Percentiles rank a stretch among this genome's conserved stretches.
Conservation (phyloP, 306 rosid species). For the Elaeagnus macrophylla region DNA sequence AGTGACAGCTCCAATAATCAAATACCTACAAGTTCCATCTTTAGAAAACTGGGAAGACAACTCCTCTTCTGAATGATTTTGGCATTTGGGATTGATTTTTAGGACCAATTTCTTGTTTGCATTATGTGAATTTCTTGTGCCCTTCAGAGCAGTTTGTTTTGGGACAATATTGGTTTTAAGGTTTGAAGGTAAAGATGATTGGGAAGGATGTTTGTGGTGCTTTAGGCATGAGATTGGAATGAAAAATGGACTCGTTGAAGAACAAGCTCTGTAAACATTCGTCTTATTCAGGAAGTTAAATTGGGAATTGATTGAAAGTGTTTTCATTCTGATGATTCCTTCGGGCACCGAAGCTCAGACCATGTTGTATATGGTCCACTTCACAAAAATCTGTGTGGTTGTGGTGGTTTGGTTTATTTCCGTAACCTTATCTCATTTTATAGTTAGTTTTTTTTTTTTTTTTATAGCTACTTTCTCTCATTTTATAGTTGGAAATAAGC, state of each 20-base stretch:
- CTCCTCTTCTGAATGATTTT: background rate
- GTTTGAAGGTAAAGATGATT: slow-evolving; percentile 15
- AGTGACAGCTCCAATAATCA: slow-evolving; percentile 58
- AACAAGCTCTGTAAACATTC: slow-evolving; percentile 15
- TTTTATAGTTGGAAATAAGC: background rate
- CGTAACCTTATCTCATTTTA: slow-evolving; percentile 9
- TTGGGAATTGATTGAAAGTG: slow-evolving; percentile 33
- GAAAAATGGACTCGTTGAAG: slow-evolving; percentile 11
- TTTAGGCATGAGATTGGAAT: slow-evolving; percentile 21
- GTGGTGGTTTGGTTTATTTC: slow-evolving; percentile 2
- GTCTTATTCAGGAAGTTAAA: slow-evolving; percentile 20
- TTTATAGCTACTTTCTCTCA: slow-evolving; percentile 3
- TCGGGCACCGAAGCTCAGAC: background rate
- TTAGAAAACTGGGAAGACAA: background rate
- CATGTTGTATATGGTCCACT: background rate
- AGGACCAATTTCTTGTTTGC: slow-evolving; percentile 1
- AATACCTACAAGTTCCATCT: slow-evolving; percentile 25
- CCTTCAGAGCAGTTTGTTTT: background rate
- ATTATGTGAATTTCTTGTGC: background rate
- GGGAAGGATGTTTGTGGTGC: slow-evolving; percentile 8
- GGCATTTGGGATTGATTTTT: slow-evolving; percentile 16
- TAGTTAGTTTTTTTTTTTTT: background rate
- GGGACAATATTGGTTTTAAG: background rate
- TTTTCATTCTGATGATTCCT: slow-evolving; percentile 22
- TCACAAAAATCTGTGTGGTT: slow-evolving; percentile 5